These are phyloP conservation scores for Thelonectria olida DNA, from an alignment of 2,329 filamentous ascomycete species.

Conservation along the genomic window DNA sequence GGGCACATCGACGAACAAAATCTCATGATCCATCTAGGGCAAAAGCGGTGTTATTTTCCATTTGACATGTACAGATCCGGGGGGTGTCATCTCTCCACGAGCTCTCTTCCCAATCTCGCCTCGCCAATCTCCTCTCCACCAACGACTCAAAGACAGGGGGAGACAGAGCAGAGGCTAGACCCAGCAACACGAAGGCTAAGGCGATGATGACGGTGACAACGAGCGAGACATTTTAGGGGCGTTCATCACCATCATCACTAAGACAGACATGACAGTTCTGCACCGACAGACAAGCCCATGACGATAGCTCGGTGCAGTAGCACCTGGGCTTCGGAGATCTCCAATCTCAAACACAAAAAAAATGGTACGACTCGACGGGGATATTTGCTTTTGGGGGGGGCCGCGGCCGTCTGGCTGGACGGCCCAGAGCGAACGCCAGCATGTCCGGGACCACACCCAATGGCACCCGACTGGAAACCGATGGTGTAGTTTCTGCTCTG, in stretches of 20 bases:
- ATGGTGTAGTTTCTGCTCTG: conserved; percentile 17
- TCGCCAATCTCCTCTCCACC: background rate
- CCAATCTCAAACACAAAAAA: conserved; percentile 39
- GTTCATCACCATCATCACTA: conserved; percentile 14
- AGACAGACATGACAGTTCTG: conserved; percentile 29
- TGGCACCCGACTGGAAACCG: conserved; percentile 31
- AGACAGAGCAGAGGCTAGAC: conserved; percentile 5
- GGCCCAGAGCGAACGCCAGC: conserved; percentile 29
- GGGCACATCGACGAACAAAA: conserved; percentile 26
- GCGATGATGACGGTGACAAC: conserved; percentile 20
- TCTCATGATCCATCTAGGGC: conserved; percentile 25
- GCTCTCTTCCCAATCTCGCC: conserved; percentile 5
- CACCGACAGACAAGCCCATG: conserved; percentile 35
- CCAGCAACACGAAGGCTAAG: conserved; percentile 3
- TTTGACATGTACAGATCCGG: background rate
- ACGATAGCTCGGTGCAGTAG: conserved; percentile 39
- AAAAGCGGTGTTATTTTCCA: conserved; percentile 22
- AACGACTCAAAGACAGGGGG: background rate
- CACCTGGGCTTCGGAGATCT: conserved; percentile 41
- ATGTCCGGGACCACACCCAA: conserved; percentile 31
- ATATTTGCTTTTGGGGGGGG: conserved; percentile 28
- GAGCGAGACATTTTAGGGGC: conserved; percentile 28
- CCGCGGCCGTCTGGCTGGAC: conserved; percentile 34
- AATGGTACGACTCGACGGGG: conserved; percentile 41
- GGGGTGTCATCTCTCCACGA: conserved; percentile 6